Percentiles rank a stretch among this genome's conserved stretches.
Conservation (phyloP, 73 alveolate species). For the Stentor coeruleus region DNA sequence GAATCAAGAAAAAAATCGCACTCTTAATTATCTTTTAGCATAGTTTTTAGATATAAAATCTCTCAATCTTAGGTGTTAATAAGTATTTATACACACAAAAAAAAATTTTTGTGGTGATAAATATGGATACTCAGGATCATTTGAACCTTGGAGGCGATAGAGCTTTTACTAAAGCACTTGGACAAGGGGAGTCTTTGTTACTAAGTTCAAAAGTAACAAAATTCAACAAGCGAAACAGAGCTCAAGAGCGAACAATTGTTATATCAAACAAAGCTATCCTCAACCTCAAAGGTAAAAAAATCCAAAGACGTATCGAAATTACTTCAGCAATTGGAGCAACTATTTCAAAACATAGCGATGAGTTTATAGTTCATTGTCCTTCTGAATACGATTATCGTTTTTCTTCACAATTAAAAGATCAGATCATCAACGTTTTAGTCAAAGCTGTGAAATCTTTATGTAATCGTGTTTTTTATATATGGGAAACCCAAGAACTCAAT, state of each 20-base stretch:
- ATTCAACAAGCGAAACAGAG: slow-evolving; percentile 33
- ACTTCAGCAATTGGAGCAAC: slow-evolving; percentile 32
- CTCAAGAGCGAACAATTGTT: slow-evolving; percentile 5
- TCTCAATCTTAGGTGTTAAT: too few relatives aligned
- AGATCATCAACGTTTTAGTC: slow-evolving; percentile 12
- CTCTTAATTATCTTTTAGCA: too few relatives aligned
- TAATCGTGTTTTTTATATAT: slow-evolving; percentile 17
- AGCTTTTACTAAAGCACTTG: neutral
- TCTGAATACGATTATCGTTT: slow-evolving; percentile 76
- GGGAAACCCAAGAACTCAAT: slow-evolving; percentile 45
- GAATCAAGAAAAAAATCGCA: too few relatives aligned
- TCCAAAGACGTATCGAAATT: slow-evolving; percentile 12
- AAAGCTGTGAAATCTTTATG: slow-evolving; percentile 2
- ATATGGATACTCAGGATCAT: neutral
- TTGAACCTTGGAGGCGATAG: neutral
- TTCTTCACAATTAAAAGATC: slow-evolving; percentile 29
- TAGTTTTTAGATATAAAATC: too few relatives aligned
- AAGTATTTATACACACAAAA: too few relatives aligned
- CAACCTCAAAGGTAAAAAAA: neutral
- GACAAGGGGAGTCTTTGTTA: slow-evolving; percentile 26
- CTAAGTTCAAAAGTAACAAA: slow-evolving; percentile 35
- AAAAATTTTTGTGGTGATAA: too few relatives aligned
- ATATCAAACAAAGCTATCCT: neutral
- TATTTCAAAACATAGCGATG: slow-evolving; percentile 37
- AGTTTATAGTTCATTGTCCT: slow-evolving; percentile 58